Evolutionary conservation across 257 asterid species (phyloP).

Genomic region (Forsythia suspensa): DNA sequence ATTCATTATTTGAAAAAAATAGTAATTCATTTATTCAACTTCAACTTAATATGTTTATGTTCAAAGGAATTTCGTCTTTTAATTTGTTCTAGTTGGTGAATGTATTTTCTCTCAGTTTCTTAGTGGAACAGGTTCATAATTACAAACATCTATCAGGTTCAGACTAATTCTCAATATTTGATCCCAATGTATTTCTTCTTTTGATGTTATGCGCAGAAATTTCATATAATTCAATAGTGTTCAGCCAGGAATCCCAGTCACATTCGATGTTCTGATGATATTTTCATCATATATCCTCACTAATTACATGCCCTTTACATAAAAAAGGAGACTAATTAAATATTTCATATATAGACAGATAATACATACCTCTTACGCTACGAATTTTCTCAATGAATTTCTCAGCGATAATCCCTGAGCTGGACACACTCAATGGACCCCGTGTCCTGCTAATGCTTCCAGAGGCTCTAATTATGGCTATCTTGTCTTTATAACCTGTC

Average conservation of each 20-base stretch:
- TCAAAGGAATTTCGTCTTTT: neutral
- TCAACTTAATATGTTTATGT: neutral
- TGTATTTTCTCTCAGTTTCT: neutral
- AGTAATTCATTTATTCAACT: neutral
- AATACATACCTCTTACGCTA: conserved; percentile 65
- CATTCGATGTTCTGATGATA: neutral
- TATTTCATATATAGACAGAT: neutral
- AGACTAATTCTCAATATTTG: no score
- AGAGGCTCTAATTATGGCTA: conserved; percentile 94
- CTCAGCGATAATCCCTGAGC: conserved; percentile 88
- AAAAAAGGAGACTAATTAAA: conserved; percentile 3
- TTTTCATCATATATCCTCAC: neutral
- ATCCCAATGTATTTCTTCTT: no score
- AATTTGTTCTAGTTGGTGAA: neutral
- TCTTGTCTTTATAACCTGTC: conserved; percentile 66
- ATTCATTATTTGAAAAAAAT: neutral
- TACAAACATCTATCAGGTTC: no score
- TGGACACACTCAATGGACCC: conserved; percentile 59
- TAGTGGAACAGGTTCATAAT: neutral
- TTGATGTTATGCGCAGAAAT: neutral
- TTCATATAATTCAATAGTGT: conserved; percentile 5
- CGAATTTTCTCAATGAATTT: conserved; percentile 87
- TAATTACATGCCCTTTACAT: neutral
- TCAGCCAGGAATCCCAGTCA: conserved; percentile 13
- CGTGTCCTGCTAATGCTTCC: conserved; percentile 88